phyloP scores from a whole-genome alignment of 345 rosid species.

The Cardamine occulta region DNA sequence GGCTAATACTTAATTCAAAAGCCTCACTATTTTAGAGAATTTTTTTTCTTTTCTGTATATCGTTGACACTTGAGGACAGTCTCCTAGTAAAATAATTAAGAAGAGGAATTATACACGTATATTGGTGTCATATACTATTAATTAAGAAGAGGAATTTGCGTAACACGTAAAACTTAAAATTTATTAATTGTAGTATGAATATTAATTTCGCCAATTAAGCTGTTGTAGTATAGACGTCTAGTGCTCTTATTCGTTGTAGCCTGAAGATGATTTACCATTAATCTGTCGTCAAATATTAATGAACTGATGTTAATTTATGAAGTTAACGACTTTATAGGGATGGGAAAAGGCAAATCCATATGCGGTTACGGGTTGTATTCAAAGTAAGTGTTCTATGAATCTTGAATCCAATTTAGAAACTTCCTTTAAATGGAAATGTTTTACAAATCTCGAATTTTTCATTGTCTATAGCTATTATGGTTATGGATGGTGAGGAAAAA shows the following conservation, averaged over 20 bases:
- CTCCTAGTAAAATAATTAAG: neutral
- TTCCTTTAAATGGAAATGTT: slow-evolving; percentile 17
- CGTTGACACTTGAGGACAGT: slow-evolving; percentile 25
- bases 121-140: neutral
- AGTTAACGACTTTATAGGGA: slow-evolving; percentile 19
- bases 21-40: neutral
- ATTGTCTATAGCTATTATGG: slow-evolving; percentile 37
- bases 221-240: neutral
- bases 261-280: neutral
- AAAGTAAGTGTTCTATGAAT: slow-evolving; percentile 29
- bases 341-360: slow-evolving; percentile 22
- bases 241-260: neutral
- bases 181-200: neutral
- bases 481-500: neutral
- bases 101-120: neutral
- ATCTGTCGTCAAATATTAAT: slow-evolving; percentile 23
- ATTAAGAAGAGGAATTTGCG: neutral
- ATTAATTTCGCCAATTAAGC: neutral
- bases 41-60: neutral
- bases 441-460: neutral
- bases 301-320: neutral
- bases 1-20: slow-evolving; percentile 26
- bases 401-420: slow-evolving; percentile 21
- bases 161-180: neutral
- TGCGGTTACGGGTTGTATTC: neutral